Conservation (phyloP, 2,329 filamentous ascomycete species). For the Monosporascus sp. region DNA sequence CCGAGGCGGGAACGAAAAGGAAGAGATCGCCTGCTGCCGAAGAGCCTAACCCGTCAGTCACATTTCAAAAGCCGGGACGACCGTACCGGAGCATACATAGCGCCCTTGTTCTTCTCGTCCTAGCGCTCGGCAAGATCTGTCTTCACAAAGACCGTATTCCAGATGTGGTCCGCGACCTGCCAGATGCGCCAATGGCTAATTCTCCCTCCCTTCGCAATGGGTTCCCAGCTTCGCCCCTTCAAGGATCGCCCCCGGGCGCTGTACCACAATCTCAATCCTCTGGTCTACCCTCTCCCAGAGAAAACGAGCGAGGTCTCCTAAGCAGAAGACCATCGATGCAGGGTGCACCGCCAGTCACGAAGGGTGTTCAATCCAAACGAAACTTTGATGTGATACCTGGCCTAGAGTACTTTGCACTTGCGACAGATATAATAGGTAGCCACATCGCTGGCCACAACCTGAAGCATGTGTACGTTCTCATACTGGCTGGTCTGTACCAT, state of each 20-base stretch:
- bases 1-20: constrained; percentile 40
- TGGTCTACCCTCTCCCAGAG: constrained; percentile 47
- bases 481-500: constrained; percentile 83
- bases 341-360: constrained; percentile 25
- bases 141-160: constrained; percentile 48
- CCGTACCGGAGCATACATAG: constrained; percentile 68
- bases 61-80: constrained; percentile 38
- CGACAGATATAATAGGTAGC: constrained; percentile 79
- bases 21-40: constrained; percentile 46
- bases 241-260: constrained; percentile 49
- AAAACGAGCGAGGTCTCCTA: constrained; percentile 38
- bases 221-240: constrained; percentile 45
- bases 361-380: constrained; percentile 31
- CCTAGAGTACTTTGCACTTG: constrained; percentile 81
- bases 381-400: constrained; percentile 88
- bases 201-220: constrained; percentile 44
- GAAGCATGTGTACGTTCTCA: constrained; percentile 76
- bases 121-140: constrained; percentile 85
- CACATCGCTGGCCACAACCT: constrained; percentile 74
- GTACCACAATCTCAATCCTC: constrained; percentile 43
- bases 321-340: constrained; percentile 51
- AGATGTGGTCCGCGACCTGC: constrained; percentile 50
- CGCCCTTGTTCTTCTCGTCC: constrained; percentile 73
- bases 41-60: constrained; percentile 20
- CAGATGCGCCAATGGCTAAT: constrained; percentile 28